Evolutionary conservation across 306 rosid genomes (phyloP).

Genomic region (Citrullus mucosospermus): DNA sequence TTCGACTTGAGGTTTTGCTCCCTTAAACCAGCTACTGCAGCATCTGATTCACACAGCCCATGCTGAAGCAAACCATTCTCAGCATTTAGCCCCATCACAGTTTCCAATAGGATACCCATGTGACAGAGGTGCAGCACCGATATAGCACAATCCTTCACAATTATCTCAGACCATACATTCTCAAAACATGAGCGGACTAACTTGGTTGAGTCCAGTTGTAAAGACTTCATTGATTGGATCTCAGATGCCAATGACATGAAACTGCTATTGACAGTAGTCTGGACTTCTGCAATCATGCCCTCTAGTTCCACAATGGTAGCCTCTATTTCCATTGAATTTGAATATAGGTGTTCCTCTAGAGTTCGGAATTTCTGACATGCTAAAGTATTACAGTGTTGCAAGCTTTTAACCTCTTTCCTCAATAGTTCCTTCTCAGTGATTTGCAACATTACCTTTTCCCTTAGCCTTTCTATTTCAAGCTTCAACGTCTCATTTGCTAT

Average conservation of each 20-base stretch:
- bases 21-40: slow-evolving; percentile 53
- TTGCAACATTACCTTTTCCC: slow-evolving; percentile 25
- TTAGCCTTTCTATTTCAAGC: slow-evolving; percentile 42
- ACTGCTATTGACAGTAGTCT: slow-evolving; percentile 24
- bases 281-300: slow-evolving; percentile 42
- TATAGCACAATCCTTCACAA: slow-evolving; percentile 67
- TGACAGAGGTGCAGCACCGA: slow-evolving; percentile 86
- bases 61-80: slow-evolving; percentile 77
- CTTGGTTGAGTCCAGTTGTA: slow-evolving; percentile 38
- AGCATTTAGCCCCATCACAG: slow-evolving; percentile 75
- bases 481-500: slow-evolving; percentile 64
- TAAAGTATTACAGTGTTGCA: slow-evolving; percentile 37
- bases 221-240: slow-evolving; percentile 40
- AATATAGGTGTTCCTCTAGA: slow-evolving; percentile 26
- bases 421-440: slow-evolving; percentile 34
- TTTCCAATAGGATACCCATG: slow-evolving; percentile 73
- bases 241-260: slow-evolving; percentile 43
- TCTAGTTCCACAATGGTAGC: slow-evolving; percentile 40
- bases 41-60: slow-evolving; percentile 62
- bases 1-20: slow-evolving; percentile 52
- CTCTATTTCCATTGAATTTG: slow-evolving; percentile 42
- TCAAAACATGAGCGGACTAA: slow-evolving; percentile 63
- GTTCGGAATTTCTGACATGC: slow-evolving; percentile 36
- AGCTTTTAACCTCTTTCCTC: slow-evolving; percentile 43
- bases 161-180: slow-evolving; percentile 73